These are phyloP conservation scores for Clarireedia paspali DNA, from an alignment of 2,329 filamentous ascomycete genomes.

Conservation along the genomic window DNA sequence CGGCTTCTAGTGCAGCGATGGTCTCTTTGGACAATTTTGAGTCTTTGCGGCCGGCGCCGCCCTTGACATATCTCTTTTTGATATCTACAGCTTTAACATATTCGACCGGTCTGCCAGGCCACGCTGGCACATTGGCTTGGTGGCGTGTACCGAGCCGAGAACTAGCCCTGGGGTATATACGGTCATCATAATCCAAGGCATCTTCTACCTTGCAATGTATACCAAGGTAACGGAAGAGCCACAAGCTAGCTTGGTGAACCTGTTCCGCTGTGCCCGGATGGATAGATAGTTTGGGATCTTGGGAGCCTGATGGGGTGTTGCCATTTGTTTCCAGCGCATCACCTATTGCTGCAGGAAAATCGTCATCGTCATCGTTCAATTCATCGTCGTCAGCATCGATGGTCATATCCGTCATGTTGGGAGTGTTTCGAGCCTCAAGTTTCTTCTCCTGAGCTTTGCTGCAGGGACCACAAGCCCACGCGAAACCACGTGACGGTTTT, in stretches of 20 bases:
- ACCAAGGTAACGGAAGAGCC: conserved; percentile 93
- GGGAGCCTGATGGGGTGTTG: conserved; percentile 49
- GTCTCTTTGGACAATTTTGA: conserved; percentile 73
- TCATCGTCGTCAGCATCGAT: conserved; percentile 60
- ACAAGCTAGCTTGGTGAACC: conserved; percentile 84
- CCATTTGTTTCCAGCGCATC: conserved; percentile 46
- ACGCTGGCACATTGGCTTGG: conserved; percentile 77
- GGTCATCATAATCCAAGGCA: conserved; percentile 91
- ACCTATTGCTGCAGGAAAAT: conserved; percentile 47
- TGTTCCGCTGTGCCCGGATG: conserved; percentile 70
- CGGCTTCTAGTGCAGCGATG: conserved; percentile 69
- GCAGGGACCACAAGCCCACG: conserved; percentile 94
- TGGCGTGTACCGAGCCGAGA: conserved; percentile 86
- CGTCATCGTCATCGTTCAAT: conserved; percentile 59
- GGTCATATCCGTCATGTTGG: conserved; percentile 59
- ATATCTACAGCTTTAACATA: conserved; percentile 82
- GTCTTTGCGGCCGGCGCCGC: conserved; percentile 53
- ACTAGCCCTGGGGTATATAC: conserved; percentile 92
- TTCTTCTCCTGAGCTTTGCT: conserved; percentile 93
- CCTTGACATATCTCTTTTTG: conserved; percentile 66
- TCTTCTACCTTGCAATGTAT: conserved; percentile 95
- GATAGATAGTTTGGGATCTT: conserved; percentile 48
- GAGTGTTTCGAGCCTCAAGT: conserved; percentile 82
- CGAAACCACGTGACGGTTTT: conserved; percentile 94
- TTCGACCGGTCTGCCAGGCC: conserved; percentile 82